Evolutionary conservation across 805 yeast genomes (phyloP).

Genomic region (Saturnispora quitensis): DNA sequence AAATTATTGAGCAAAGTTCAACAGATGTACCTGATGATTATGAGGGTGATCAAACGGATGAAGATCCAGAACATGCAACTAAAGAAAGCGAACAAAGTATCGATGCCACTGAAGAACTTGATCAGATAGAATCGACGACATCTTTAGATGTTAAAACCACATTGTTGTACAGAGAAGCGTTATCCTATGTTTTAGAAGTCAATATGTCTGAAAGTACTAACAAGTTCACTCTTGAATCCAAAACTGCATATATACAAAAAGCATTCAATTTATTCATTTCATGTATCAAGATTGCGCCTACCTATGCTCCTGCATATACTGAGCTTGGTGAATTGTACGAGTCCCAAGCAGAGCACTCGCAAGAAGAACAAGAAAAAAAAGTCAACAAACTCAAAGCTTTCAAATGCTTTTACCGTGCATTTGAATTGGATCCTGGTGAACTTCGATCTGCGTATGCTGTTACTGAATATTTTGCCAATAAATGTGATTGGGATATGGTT

Average conservation of each 20-base stretch:
- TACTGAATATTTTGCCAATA: conserved; percentile 57
- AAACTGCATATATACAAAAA: conserved; percentile 25
- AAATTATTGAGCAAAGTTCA: neutral
- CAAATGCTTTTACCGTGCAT: conserved; percentile 82
- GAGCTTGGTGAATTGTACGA: conserved; percentile 70
- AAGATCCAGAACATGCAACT: neutral
- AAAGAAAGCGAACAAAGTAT: neutral
- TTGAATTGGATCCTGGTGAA: conserved; percentile 76
- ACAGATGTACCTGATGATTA: neutral
- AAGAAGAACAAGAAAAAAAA: neutral
- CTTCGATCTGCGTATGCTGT: conserved; percentile 63
- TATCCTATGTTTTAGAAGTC: conserved; percentile 39
- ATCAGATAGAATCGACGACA: conserved; percentile 21
- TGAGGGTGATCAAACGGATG: neutral
- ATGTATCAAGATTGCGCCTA: conserved; percentile 55
- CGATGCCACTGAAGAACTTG: neutral
- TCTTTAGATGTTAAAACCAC: conserved; percentile 50
- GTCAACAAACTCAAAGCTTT: conserved; percentile 61
- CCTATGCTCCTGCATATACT: conserved; percentile 72
- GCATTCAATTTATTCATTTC: conserved; percentile 53
- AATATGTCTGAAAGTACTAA: conserved; percentile 14
- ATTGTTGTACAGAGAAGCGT: conserved; percentile 66
- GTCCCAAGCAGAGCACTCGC: conserved; percentile 31
- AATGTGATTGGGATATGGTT: conserved; percentile 77
- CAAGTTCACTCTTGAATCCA: conserved; percentile 10